Evolutionary conservation across 305 asterid genomes (phyloP).

Genomic region (Solanum hybrid): DNA sequence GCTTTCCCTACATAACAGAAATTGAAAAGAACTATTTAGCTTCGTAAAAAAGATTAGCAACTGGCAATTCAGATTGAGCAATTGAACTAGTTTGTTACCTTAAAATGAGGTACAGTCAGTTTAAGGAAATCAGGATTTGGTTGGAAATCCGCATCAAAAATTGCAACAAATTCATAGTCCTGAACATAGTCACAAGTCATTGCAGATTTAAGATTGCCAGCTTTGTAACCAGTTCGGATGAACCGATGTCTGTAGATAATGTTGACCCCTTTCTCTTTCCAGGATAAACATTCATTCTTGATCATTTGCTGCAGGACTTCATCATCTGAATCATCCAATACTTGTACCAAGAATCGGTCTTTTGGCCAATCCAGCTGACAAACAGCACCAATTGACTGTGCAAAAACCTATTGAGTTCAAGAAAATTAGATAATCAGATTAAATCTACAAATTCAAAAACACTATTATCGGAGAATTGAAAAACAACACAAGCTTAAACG

Average conservation of each 20-base stretch:
- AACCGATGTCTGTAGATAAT: slow-evolving; percentile 82
- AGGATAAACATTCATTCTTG: slow-evolving; percentile 51
- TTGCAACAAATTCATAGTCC: slow-evolving; percentile 80
- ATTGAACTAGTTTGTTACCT: slow-evolving; percentile 33
- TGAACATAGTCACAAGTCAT: slow-evolving; percentile 88
- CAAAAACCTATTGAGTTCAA: slow-evolving; percentile 50
- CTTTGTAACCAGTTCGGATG: slow-evolving; percentile 85
- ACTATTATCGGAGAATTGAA: not conserved
- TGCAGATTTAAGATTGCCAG: slow-evolving; percentile 95
- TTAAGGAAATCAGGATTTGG: slow-evolving; percentile 92
- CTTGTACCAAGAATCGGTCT: slow-evolving; percentile 72
- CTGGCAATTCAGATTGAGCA: not conserved
- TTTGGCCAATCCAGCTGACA: slow-evolving; percentile 93
- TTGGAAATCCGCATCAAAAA: slow-evolving; percentile 86
- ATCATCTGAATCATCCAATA: slow-evolving; percentile 88
- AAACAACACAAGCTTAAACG: not conserved
- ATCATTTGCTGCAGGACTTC: slow-evolving; percentile 58
- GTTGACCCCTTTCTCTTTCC: slow-evolving; percentile 87
- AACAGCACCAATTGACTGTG: slow-evolving; percentile 75
- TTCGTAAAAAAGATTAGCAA: not conserved
- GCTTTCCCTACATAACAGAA: slow-evolving; percentile 49
- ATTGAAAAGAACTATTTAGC: not conserved
- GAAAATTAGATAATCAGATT: not conserved
- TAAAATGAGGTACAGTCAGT: slow-evolving; percentile 80
- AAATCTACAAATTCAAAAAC: not conserved